Base-by-base conservation (phyloP, 2,329 filamentous ascomycete genomes). In the Monosporascus cannonballus region DNA sequence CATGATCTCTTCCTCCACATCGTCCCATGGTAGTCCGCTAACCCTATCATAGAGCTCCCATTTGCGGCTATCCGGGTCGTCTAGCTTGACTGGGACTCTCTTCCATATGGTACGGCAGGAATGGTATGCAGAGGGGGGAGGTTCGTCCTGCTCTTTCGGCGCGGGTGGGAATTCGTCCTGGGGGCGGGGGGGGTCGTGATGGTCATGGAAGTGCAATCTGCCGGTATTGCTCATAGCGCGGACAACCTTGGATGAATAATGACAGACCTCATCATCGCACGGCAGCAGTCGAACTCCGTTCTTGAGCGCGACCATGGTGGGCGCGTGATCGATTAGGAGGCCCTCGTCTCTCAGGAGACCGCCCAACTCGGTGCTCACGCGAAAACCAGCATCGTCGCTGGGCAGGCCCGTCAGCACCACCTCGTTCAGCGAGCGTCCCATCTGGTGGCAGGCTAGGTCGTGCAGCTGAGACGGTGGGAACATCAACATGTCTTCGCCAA, bases 271-370 rank as follows among this genome's bases (percentile, higher is more conserved):
- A 34, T 60, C 58, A 25, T 67, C 66, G 5, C 73, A 75, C 4
- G 65, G 62, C 2, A 79, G 67, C 17, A 63, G 56, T 41, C 71
- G 70, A 24, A 81, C 59, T 20, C 67, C 56, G 47, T 69, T 72
- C 51, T 67, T 67, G 17, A 70, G 66, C 34, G 72, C 72, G 3
- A 79, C 60, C 53, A 73, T 78, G 1, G 71, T 62, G 2, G 77
- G 69, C 1, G 69, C 68, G 5, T 75, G 73, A 44, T 76, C 74
- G 18, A 81, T 66, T 37, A 77, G 72, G 9, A 81, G 69, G 2
- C 79, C 79, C 53, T 80, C 77, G 45, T 81, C 76, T 55, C 73
- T 79, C 51, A 81, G 63, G 63, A 81, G 72, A 3, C 77, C 76
- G n/a, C 71, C 71, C 39, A 81, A 64, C 57, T 81, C 77, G 3